phyloP scores from a whole-genome alignment of 176 grass and related monocot genomes.

The Pharus latifolius region DNA sequence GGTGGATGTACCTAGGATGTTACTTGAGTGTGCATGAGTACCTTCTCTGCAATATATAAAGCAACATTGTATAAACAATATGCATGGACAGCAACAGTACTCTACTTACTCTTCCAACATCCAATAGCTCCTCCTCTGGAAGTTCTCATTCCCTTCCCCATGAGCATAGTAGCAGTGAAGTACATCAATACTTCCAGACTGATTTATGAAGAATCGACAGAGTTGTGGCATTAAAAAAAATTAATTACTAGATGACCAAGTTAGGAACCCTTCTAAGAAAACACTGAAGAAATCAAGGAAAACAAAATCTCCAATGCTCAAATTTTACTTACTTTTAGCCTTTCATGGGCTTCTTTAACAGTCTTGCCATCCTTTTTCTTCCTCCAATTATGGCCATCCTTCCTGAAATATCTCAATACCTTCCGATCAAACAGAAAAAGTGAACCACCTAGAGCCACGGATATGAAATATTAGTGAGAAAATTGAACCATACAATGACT shows the following conservation, averaged over 20 bases:
- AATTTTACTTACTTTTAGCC: slow-evolving; percentile 60
- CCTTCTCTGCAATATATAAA: too few species aligned
- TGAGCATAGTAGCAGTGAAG: slow-evolving; percentile 98
- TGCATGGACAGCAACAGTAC: not conserved
- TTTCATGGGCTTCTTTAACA: slow-evolving; percentile 96
- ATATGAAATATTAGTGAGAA: slow-evolving; percentile 4
- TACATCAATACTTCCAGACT: slow-evolving; percentile 91
- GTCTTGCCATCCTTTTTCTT: slow-evolving; percentile 95
- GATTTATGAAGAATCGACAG: slow-evolving; percentile 15
- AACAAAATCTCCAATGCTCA: not conserved
- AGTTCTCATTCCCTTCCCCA: slow-evolving; percentile 86
- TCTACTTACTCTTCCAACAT: slow-evolving; percentile 92
- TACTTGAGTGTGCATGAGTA: too few species aligned
- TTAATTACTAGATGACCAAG: not conserved
- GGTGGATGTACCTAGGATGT: too few species aligned
- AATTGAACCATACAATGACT: not conserved
- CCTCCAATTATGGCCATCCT: slow-evolving; percentile 95
- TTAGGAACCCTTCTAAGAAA: not conserved
- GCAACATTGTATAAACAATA: slow-evolving; percentile 1
- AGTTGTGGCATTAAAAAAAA: not conserved
- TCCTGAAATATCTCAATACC: slow-evolving; percentile 87
- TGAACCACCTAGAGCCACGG: slow-evolving; percentile 61
- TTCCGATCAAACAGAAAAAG: slow-evolving; percentile 99
- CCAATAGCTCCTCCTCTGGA: slow-evolving; percentile 95
- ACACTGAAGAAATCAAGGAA: not conserved